Evolutionary conservation across 164 flowering plant genomes (phyloP), one percentile per base, ranked within the genome.

Genomic region (Malania oleifera): DNA sequence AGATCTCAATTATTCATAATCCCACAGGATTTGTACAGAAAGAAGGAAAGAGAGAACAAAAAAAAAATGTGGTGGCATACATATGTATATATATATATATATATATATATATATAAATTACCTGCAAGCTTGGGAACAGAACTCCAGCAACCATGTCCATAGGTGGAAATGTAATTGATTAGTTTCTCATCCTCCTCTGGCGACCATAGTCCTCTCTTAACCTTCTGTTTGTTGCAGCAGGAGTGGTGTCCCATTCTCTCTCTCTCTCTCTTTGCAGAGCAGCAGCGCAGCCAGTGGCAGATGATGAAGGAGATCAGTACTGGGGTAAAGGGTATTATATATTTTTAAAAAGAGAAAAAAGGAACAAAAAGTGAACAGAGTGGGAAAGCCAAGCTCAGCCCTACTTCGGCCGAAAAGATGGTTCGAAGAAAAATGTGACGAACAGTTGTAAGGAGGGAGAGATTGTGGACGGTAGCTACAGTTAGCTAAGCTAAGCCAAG

Each of bases 101-200:
- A n/a, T 25, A 55, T 2, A 37, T 56, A 7, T 14, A 25, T 19
- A 25, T 39, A 11, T 1, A 14, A 0, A 5, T 18, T 61, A 83
- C 97, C 97, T 60, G 97, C 92, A 56, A 70, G 87, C 67, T 69
- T 79, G 4, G 97, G 92, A 53, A 87, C 90, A 10, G 90, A 79
- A 64, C 91, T 89, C 95, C 97, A 90, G 66, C 85, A 90, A 18
- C 87, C 91, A 77, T 84, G 96, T 56, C 91, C 97, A 69, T 80
- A 70, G 52, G 86, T 83, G 20, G 89, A 46, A 52, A 90, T 78
- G 80, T 82, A 78, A 75, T 77, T 85, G 67, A 90, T 64, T 64
- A 90, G 95, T 46, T 85, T 89, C 67, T 89, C 90, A 70, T 89
- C 97, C 80, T 89, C 96, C 49, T 89, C 93, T 12, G 93, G 96